phyloP scores from a whole-genome alignment of 345 rosid species.

The Arabis alpina region DNA sequence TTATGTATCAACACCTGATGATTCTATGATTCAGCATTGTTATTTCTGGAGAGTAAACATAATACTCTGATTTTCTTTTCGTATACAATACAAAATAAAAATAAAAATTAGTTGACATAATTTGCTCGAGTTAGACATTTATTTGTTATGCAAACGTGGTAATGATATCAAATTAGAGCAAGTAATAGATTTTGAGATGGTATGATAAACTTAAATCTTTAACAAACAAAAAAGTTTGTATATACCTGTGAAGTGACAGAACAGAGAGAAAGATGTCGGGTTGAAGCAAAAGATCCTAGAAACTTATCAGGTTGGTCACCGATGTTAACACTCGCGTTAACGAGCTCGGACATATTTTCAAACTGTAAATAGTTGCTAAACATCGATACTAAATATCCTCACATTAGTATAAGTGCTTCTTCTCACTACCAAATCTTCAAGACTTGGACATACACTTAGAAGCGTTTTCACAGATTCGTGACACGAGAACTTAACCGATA shows the following conservation, averaged over 20 bases:
- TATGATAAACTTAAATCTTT: background rate
- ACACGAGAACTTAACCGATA: background rate
- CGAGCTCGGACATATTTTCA: conserved; percentile 16
- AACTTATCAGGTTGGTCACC: conserved; percentile 5
- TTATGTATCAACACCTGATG: conserved; percentile 22
- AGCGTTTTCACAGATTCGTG: conserved; percentile 16
- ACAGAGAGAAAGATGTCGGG: conserved; percentile 15
- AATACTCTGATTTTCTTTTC: background rate
- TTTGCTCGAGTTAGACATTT: no score
- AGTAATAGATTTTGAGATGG: no score
- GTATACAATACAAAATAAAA: background rate
- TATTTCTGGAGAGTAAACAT: conserved; percentile 8
- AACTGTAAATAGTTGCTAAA: conserved; percentile 18
- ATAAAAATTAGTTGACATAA: no score
- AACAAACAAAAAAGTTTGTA: background rate
- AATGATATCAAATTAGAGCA: no score
- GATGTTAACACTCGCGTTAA: conserved; percentile 11
- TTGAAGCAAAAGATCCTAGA: conserved; percentile 29
- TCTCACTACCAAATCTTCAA: conserved; percentile 32
- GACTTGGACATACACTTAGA: conserved; percentile 1
- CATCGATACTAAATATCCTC: background rate
- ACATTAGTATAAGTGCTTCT: background rate
- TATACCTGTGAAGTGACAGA: conserved; percentile 15
- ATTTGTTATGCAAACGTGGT: no score
- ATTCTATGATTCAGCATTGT: conserved; percentile 23